Evolutionary conservation across 768 basidiomycete genomes (phyloP).

Genomic region (Pleurotus djamor): DNA sequence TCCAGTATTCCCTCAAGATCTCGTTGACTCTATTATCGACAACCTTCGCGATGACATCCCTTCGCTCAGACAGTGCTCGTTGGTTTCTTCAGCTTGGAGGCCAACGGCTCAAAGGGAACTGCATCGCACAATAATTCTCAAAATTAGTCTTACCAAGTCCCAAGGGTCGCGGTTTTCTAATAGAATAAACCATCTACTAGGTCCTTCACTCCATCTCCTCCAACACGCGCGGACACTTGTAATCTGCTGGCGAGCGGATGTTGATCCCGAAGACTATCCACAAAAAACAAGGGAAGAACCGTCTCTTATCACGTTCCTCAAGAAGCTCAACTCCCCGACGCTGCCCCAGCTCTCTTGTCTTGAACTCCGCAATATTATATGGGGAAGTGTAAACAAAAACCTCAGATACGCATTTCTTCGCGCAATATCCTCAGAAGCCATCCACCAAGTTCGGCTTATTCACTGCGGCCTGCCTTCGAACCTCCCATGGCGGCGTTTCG

Average conservation of each 20-base stretch:
- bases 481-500: neutral
- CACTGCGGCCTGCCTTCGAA: neutral
- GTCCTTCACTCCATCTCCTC: neutral
- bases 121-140: neutral
- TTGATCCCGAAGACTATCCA: neutral
- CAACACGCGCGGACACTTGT: neutral
- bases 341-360: neutral
- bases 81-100: slow-evolving; percentile 14
- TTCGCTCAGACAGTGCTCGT: slow-evolving; percentile 11
- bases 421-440: neutral
- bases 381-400: neutral
- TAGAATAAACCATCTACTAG: neutral
- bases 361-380: neutral
- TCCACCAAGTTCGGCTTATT: neutral
- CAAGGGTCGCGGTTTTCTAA: neutral
- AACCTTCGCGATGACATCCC: slow-evolving; percentile 13
- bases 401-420: neutral
- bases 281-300: neutral
- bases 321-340: neutral
- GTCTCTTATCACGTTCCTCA: neutral
- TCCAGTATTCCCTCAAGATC: slow-evolving; percentile 11
- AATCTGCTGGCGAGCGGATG: neutral
- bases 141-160: neutral
- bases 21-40: slow-evolving; percentile 17
- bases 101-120: slow-evolving; percentile 14